These are phyloP conservation scores for Chloris gayana DNA, from an alignment of 176 grass and related monocot species.

Conservation along the genomic window DNA sequence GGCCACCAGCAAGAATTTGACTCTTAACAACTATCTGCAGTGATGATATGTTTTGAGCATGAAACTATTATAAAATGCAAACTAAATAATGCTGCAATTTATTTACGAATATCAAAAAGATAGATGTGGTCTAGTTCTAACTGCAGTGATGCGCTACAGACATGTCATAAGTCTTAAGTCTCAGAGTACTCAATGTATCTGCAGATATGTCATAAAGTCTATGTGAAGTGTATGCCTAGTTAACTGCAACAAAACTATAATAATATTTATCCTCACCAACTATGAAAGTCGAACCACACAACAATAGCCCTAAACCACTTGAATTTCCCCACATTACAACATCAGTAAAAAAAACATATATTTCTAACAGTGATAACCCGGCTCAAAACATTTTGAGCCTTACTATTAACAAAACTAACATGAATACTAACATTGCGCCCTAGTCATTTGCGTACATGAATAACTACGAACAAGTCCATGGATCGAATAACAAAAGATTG, in stretches of 20 bases:
- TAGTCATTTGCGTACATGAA: not conserved
- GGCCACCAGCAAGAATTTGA: constrained; percentile 96
- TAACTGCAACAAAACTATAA: not conserved
- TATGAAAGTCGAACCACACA: not conserved
- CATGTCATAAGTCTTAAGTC: too few relatives aligned
- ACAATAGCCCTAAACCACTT: not conserved
- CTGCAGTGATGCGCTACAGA: not conserved
- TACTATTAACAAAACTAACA: not conserved
- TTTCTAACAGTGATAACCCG: not conserved
- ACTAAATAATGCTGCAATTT: not conserved
- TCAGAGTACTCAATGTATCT: not conserved
- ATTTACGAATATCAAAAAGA: not conserved
- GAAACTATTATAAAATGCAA: constrained; percentile 9
- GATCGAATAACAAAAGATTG: not conserved
- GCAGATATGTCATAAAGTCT: not conserved
- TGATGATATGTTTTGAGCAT: not conserved
- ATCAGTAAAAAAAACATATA: not conserved
- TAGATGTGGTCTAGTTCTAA: not conserved
- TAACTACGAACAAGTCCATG: not conserved
- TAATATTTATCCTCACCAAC: not conserved
- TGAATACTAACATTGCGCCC: not conserved
- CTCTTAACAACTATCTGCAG: constrained; percentile 97
- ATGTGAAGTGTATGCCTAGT: not conserved
- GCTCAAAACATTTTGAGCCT: not conserved
- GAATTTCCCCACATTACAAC: not conserved